These are phyloP conservation scores for Capsella rubella DNA, from an alignment of 441 rosid genomes.

Conservation along the genomic window DNA sequence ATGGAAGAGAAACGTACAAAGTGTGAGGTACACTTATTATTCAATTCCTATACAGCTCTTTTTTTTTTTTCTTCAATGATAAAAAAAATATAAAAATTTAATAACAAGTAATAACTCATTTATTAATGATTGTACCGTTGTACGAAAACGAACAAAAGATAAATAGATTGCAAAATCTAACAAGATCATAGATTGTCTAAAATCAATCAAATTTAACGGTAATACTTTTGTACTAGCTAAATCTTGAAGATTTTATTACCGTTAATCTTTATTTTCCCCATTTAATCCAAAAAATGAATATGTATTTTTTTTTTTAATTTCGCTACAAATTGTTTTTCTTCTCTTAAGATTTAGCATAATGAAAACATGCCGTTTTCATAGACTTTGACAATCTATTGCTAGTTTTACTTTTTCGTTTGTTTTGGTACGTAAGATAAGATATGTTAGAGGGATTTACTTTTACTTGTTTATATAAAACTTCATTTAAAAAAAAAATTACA, in stretches of 20 bases:
- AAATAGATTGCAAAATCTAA: not conserved
- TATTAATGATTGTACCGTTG: no score
- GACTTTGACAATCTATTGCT: not conserved
- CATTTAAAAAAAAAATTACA: not conserved
- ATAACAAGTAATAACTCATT: no score
- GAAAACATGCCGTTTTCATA: not conserved
- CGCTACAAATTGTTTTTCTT: not conserved
- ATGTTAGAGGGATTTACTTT: not conserved
- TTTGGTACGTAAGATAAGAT: not conserved
- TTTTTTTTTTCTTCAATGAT: no score
- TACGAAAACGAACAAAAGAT: not conserved
- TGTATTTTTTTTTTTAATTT: not conserved
- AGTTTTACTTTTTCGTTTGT: not conserved
- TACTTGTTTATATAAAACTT: not conserved
- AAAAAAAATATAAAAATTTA: no score
- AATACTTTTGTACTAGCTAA: not conserved
- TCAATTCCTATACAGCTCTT: constrained; percentile 3
- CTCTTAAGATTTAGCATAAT: not conserved
- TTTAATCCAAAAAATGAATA: not conserved
- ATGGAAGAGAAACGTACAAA: constrained; percentile 65
- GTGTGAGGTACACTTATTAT: constrained; percentile 60
- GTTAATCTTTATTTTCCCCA: not conserved
- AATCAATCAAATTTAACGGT: not conserved
- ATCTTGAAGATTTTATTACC: not conserved
- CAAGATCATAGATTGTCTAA: not conserved